Conservation (phyloP, 2,329 filamentous ascomycete genomes). For the Penicillium sp. region DNA sequence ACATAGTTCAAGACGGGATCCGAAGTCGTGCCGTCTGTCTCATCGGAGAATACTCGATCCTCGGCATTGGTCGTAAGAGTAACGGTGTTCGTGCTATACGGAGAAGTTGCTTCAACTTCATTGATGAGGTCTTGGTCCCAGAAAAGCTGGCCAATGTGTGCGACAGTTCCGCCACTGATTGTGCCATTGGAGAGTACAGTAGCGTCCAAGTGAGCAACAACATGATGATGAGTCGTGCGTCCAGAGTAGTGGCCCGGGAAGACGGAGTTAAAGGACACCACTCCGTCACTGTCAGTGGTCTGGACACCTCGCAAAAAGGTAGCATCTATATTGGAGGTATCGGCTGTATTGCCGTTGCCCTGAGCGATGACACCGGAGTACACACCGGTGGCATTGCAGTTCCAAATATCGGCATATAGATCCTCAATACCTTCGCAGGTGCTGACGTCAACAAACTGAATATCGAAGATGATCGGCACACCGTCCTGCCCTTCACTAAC, state of each 20-base stretch:
- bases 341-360: conserved; percentile 33
- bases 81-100: conserved; percentile 29
- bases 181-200: conserved; percentile 42
- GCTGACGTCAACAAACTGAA: conserved; percentile 35
- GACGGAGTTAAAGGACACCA: conserved; percentile 44
- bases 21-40: conserved; percentile 51
- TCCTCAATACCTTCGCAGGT: conserved; percentile 35
- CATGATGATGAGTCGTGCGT: conserved; percentile 35
- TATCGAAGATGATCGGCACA: conserved; percentile 43
- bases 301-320: conserved; percentile 52
- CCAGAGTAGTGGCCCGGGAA: conserved; percentile 53
- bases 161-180: conserved; percentile 50
- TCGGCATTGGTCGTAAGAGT: conserved; percentile 43
- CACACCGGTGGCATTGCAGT: conserved; percentile 47
- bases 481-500: conserved; percentile 40
- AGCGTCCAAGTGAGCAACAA: conserved; percentile 31
- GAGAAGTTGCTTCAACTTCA: conserved; percentile 52
- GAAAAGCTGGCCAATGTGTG: conserved; percentile 66
- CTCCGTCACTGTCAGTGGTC: conserved; percentile 45
- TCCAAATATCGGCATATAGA: conserved; percentile 47
- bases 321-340: conserved; percentile 38
- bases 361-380: conserved; percentile 42
- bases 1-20: conserved; percentile 62
- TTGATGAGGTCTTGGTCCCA: conserved; percentile 60
- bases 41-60: conserved; percentile 50